Evolutionary conservation across 768 basidiomycete species (phyloP).

Genomic region (Mycena pura): DNA sequence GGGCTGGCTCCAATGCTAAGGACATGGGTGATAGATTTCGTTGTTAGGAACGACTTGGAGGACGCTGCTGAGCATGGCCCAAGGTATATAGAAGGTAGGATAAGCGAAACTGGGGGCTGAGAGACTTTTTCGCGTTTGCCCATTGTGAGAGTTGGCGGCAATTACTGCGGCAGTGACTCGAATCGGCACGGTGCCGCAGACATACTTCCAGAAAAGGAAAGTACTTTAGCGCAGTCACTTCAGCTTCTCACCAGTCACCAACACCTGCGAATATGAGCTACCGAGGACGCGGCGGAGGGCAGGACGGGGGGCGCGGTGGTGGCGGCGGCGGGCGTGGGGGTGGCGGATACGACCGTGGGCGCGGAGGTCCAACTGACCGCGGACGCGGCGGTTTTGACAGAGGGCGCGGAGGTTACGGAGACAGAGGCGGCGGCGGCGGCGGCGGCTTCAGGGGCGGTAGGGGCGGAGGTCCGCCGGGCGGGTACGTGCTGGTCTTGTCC

Average conservation of each 20-base stretch:
- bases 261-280: too few species aligned
- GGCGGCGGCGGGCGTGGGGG: constrained; percentile 42
- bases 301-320: constrained; percentile 35
- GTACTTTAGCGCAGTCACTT: too few species aligned
- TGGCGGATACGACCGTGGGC: constrained; percentile 32
- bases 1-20: constrained; percentile 49
- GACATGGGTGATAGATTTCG: constrained; percentile 46
- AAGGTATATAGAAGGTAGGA: constrained; percentile 27
- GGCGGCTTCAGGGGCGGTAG: constrained; percentile 37
- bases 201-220: too few species aligned
- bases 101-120: background rate
- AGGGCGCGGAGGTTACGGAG: constrained; percentile 34
- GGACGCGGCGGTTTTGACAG: constrained; percentile 19
- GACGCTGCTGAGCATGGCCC: constrained; percentile 50
- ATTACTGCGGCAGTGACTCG: too few species aligned
- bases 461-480: constrained; percentile 42
- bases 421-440: constrained; percentile 31
- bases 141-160: too few species aligned
- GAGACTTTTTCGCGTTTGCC: constrained; percentile 4
- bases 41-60: constrained; percentile 38
- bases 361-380: too few species aligned
- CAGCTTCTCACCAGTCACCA: too few species aligned
- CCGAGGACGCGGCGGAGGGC: constrained; percentile 29
- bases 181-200: too few species aligned
- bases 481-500: constrained; percentile 37